Conservation (phyloP, 768 basidiomycete species). For the Agaricus subrufescens region DNA sequence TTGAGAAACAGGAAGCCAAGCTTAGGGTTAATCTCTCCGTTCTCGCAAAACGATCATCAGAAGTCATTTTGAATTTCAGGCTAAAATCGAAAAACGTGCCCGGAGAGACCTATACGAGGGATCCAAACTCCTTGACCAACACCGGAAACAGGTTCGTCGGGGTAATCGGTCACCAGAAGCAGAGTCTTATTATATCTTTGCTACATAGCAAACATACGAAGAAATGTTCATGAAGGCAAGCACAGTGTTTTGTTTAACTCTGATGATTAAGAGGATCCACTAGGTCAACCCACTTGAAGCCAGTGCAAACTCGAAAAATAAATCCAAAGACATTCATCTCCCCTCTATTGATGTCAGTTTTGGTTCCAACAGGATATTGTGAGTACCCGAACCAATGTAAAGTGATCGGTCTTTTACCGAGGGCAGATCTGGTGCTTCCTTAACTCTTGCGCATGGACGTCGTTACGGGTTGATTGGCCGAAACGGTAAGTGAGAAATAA, state of each 20-base stretch:
- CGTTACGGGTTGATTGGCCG: constrained; percentile 91
- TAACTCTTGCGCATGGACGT: constrained; percentile 85
- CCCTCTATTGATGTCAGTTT: constrained; percentile 96
- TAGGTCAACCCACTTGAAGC: constrained; percentile 93
- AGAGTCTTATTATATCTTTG: background rate
- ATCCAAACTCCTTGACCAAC: constrained; percentile 89
- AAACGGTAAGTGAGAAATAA: constrained; percentile 46
- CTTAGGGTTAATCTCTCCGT: constrained; percentile 52
- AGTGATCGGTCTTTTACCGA: constrained; percentile 3
- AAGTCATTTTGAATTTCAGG: constrained; percentile 36
- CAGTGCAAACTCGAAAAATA: constrained; percentile 74
- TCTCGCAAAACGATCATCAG: background rate
- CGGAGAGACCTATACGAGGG: constrained; percentile 91
- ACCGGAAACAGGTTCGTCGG: constrained; percentile 73
- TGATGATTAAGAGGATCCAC: background rate
- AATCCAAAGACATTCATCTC: constrained; percentile 96
- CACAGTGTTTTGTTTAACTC: background rate
- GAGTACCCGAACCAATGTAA: constrained; percentile 11
- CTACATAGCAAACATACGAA: constrained; percentile 85
- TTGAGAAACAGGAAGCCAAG: constrained; percentile 97
- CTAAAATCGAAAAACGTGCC: constrained; percentile 96
- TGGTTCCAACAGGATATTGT: constrained; percentile 92
- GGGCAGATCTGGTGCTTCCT: constrained; percentile 71
- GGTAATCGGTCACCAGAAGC: background rate
- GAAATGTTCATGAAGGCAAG: constrained; percentile 96